A percentile compares a stretch with the other conserved stretches of the same genome.
phyloP scores from a whole-genome alignment of 2,329 filamentous ascomycete species.

The Aspergillus tubingensis region DNA sequence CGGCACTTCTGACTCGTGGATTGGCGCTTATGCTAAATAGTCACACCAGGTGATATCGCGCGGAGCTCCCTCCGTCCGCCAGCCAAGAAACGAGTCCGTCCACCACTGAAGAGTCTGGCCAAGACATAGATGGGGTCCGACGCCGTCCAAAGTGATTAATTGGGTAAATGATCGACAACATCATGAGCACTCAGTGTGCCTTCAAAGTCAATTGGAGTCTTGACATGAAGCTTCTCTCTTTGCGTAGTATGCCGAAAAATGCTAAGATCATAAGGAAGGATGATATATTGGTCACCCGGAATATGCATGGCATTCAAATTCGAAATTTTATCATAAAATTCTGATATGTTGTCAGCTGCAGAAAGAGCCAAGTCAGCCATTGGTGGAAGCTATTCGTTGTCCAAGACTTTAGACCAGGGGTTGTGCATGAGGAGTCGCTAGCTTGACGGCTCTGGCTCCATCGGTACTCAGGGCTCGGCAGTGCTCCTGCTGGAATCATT shows the following conservation, averaged over 20 bases:
- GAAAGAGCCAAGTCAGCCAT: background rate
- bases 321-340: background rate
- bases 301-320: too few relatives aligned
- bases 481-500: background rate
- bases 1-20: background rate
- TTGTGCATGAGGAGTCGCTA: background rate
- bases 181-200: background rate
- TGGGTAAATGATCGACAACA: background rate
- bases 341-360: too few relatives aligned
- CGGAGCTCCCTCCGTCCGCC: conserved; percentile 3
- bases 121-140: background rate
- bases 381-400: conserved; percentile 9
- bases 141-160: background rate
- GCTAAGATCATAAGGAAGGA: too few relatives aligned
- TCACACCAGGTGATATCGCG: background rate
- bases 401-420: background rate
- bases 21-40: background rate
- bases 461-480: background rate
- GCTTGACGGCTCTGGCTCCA: background rate
- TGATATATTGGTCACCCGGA: too few relatives aligned
- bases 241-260: background rate
- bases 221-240: background rate
- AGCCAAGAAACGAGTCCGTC: conserved; percentile 9
- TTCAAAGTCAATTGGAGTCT: background rate
- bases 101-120: conserved; percentile 7